Percentiles rank a stretch among this genome's conserved stretches.
These are phyloP conservation scores for Termitomyces sp. DNA, from an alignment of 768 basidiomycete genomes.

Conservation along the genomic window DNA sequence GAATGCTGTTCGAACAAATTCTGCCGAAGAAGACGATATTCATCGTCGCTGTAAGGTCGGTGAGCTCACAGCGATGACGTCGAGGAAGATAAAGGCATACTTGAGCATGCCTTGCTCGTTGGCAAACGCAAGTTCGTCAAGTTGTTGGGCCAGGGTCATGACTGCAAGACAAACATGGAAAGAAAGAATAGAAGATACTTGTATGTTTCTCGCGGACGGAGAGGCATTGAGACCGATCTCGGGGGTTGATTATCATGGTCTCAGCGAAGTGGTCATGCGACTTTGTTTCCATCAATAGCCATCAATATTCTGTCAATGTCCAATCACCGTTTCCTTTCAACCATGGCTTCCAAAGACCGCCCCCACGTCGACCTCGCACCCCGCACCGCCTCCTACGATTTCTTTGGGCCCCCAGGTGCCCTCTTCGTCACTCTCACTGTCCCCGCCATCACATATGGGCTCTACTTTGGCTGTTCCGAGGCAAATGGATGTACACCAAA, in stretches of 20 bases:
- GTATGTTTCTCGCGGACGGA: background rate
- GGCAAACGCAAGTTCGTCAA: conserved; percentile 63
- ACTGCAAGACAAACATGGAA: conserved; percentile 13
- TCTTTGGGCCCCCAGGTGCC: conserved; percentile 78
- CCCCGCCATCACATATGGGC: conserved; percentile 63
- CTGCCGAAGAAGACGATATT: conserved; percentile 65
- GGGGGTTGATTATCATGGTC: conserved; percentile 10
- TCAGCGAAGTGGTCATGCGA: conserved; percentile 7
- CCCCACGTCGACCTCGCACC: conserved; percentile 46
- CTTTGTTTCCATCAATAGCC: conserved; percentile 1
- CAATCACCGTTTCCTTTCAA: conserved; percentile 7
- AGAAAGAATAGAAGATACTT: background rate
- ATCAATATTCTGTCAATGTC: conserved; percentile 5
- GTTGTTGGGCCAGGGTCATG: conserved; percentile 54
- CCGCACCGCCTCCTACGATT: conserved; percentile 69
- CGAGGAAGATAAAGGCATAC: conserved; percentile 27
- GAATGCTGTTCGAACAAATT: conserved; percentile 61
- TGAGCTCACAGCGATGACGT: background rate
- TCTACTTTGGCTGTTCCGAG: conserved; percentile 79
- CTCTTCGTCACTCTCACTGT: conserved; percentile 63
- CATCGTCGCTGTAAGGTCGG: conserved; percentile 51
- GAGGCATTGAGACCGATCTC: conserved; percentile 7
- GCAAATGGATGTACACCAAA: conserved; percentile 61
- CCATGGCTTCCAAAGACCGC: conserved; percentile 19
- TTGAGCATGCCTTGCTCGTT: conserved; percentile 63